A percentile compares a stretch with the other conserved stretches of the same genome.
Conservation (phyloP, 176 grass and related monocot genomes). For the Aegilops umbellulata region DNA sequence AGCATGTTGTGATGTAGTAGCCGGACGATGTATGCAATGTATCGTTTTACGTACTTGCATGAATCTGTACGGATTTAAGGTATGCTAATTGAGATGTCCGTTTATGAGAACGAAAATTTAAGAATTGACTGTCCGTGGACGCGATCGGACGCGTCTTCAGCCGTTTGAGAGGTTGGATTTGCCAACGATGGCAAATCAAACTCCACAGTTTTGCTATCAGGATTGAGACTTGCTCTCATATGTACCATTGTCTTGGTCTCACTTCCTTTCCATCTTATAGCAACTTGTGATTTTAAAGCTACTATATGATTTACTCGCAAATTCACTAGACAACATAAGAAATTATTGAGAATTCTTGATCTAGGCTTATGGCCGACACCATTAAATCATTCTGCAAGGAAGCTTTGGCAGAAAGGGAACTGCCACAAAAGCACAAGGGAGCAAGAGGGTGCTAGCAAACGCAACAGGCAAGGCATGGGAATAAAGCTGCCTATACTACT, state of each 20-base stretch:
- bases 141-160: fast-evolving
- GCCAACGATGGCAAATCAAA: no score
- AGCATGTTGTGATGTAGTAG: no score
- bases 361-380: slow-evolving; percentile 41
- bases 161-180: no score
- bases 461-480: slow-evolving; percentile 23
- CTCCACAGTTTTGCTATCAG: no score
- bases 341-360: background rate
- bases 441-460: background rate
- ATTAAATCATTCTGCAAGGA: slow-evolving; percentile 22
- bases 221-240: background rate
- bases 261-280: background rate
- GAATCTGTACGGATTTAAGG: no score
- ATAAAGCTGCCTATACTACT: slow-evolving; percentile 24
- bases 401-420: slow-evolving; percentile 32
- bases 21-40: no score
- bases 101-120: no score
- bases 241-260: no score
- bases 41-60: no score
- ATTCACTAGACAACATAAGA: background rate
- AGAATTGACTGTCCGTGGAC: no score
- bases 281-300: background rate
- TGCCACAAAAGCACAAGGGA: no score
- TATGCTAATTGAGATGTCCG: no score
- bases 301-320: background rate